Evolutionary conservation across 1,284 basidiomycete genomes (phyloP).

Genomic region (Cryptococcus hybrid): DNA sequence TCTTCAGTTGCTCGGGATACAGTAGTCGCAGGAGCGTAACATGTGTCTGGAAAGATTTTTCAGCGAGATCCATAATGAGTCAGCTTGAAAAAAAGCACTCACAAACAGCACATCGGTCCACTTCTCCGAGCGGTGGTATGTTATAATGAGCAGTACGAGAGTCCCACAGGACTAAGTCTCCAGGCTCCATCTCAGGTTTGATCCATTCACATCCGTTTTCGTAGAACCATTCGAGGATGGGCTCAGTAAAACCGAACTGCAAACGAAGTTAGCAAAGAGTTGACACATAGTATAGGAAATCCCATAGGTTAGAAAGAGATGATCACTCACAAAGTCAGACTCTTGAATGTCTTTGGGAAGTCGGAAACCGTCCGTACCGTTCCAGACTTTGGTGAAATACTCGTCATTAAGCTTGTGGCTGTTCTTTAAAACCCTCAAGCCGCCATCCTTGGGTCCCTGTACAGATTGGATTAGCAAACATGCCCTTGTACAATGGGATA

Average conservation of each 20-base stretch:
- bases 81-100: constrained; percentile 1
- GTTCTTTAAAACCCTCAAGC: constrained; percentile 45
- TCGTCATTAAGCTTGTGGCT: constrained; percentile 15
- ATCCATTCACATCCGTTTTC: constrained; percentile 33
- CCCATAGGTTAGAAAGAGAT: no score
- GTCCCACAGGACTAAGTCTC: constrained; percentile 34
- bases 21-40: no score
- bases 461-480: no score
- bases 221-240: constrained; percentile 30
- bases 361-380: no score
- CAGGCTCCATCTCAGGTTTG: constrained; percentile 28
- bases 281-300: no score
- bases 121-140: constrained; percentile 15
- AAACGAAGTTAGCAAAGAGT: not conserved
- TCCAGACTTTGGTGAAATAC: constrained; percentile 25
- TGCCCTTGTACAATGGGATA: no score
- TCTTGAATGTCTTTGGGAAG: not conserved
- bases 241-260: constrained; percentile 23
- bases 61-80: no score
- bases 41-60: no score
- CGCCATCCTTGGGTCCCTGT: constrained; percentile 47
- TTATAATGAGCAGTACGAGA: constrained; percentile 21
- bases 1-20: no score
- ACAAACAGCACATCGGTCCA: constrained; percentile 20
- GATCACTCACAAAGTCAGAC: no score